Evolutionary conservation across 2,329 filamentous ascomycete genomes (phyloP), one percentile per base, ranked within the genome.

Genomic region (Botryotinia calthae): DNA sequence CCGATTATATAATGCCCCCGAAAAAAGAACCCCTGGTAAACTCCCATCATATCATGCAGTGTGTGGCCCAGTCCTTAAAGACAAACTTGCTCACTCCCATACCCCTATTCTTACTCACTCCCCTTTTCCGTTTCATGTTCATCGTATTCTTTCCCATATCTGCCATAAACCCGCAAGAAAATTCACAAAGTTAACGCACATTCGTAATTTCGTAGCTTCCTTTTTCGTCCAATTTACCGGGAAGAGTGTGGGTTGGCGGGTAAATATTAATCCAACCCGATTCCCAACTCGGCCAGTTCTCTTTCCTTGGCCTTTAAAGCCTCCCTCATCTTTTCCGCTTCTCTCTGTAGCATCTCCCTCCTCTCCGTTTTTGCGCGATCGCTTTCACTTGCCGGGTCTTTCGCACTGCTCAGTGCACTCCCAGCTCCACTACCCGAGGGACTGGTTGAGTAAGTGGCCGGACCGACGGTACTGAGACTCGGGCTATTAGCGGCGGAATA

Each of bases 271-370:
- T 66, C 59, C 46, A 54, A 37, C 14, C 73, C 72, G 68, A 46
- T 34, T 28, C 74, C 75, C 65, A 80, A 66, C 40, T 81, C 79
- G 46, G 76, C 77, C 72, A 81, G 67, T 67, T 81, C 79, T 58
- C 76, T 74, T 71, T 81, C 79, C 69, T 80, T 81, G 2, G 78
- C 79, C 28, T 75, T 76, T 16, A 82, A 70, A 10, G 77, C 78
- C 70, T 81, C 80, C 62, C 80, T 87, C 89, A 96, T 96, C 70
- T 86, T 85, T 79, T 95, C 92, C 0, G 92, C 90, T 81, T 97
- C 93, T 37, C 89, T 86, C 79, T 91, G 87, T 66, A 97, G 83
- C 65, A 89, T 87, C 14, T 87, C 88, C 66, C 91, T 86, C 72
- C 89, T 86, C 76, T 92, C 90, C 6, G 87, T 85, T 77, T 87